These are phyloP conservation scores for Ehretia macrophylla DNA, from an alignment of 257 asterid species.

Conservation along the genomic window DNA sequence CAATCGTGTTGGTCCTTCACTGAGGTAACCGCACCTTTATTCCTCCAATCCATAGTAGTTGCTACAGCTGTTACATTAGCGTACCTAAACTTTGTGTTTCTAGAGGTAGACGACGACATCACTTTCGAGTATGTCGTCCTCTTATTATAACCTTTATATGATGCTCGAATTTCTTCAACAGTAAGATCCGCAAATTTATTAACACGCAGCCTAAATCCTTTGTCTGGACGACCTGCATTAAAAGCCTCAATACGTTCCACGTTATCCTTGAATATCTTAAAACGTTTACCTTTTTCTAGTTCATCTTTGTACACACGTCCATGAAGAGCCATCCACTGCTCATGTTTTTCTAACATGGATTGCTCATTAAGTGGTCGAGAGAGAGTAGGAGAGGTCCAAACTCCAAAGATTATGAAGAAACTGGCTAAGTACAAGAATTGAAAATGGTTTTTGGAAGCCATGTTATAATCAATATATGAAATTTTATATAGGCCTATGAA, in stretches of 20 bases:
- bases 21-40: conserved; percentile 36
- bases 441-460: conserved; percentile 9
- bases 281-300: conserved; percentile 25
- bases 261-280: conserved; percentile 31
- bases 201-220: conserved; percentile 27
- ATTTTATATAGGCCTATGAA: too few species aligned
- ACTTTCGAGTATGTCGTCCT: too few species aligned
- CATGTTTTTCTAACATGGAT: conserved; percentile 28
- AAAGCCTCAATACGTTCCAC: conserved; percentile 35
- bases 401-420: conserved; percentile 7
- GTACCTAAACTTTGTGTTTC: conserved; percentile 15
- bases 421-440: conserved; percentile 11
- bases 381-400: conserved; percentile 16
- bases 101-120: conserved; percentile 1
- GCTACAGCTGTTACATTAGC: conserved; percentile 26
- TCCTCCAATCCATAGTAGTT: conserved; percentile 33
- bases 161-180: conserved; percentile 31
- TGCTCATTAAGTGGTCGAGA: conserved; percentile 14
- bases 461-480: too few species aligned
- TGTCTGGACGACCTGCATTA: conserved; percentile 15
- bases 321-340: conserved; percentile 35
- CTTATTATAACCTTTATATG: conserved; percentile 25
- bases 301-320: conserved; percentile 21
- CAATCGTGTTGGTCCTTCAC: conserved; percentile 44
- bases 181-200: conserved; percentile 33